These are phyloP conservation scores for Serendipita vermifera DNA, from an alignment of 768 basidiomycete genomes.

Conservation along the genomic window DNA sequence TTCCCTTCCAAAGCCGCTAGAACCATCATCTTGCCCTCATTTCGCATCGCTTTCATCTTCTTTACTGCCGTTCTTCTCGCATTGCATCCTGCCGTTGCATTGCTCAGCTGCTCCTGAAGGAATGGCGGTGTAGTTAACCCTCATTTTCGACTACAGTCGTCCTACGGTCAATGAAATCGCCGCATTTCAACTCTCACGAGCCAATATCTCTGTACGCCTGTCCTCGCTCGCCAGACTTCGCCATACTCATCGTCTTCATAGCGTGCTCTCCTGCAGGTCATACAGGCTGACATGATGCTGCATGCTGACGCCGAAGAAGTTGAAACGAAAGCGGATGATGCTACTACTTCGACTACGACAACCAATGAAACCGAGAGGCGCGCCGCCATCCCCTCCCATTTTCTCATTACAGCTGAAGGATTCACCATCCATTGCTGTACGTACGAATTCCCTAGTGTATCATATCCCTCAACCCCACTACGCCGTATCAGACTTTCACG, in stretches of 20 bases:
- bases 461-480: not conserved
- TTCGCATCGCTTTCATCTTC: too few species aligned
- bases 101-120: not conserved
- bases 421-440: not conserved
- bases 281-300: not conserved
- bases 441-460: not conserved
- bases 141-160: not conserved
- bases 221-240: not conserved
- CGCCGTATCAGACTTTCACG: not conserved
- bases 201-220: not conserved
- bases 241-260: not conserved
- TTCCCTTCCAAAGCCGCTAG: too few species aligned
- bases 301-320: too few species aligned
- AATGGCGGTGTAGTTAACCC: not conserved
- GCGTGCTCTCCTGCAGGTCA: not conserved
- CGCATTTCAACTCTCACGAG: not conserved
- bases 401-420: not conserved
- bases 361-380: too few species aligned
- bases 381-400: not conserved
- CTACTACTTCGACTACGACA: too few species aligned
- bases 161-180: conserved; percentile 2
- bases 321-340: too few species aligned
- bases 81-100: too few species aligned
- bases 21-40: too few species aligned
- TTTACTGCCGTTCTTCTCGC: too few species aligned